Evolutionary conservation across 176 grass and related monocot genomes (phyloP), one percentile per base, ranked within the genome.

Genomic region (Paspalum notatum): DNA sequence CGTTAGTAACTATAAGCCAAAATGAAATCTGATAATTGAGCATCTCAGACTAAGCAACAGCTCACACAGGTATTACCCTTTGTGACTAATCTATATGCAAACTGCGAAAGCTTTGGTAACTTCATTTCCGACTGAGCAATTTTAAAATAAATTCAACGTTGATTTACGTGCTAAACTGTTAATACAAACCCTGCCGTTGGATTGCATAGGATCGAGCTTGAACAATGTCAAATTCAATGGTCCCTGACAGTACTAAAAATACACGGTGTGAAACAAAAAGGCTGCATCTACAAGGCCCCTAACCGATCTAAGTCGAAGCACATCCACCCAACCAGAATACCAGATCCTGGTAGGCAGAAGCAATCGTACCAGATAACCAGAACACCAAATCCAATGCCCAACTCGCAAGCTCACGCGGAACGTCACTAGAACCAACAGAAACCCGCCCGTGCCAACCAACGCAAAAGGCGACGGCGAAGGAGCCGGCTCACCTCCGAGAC

Each of bases 401-500:
- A 4, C n/a, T 16, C 12, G 57, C 18, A 54, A 49, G 39, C 72
- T 75, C 26, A 32, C 32, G 32, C 32, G 3, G 1, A 3, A 32
- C 32, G 32, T 32, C 32, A 46, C 27, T 58, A 63, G 65, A 52
- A 46, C 18, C 3, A 56, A 24, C 17, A 43, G 20, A 7, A 18
- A 17, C n/a, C 2, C 12, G 59, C 80, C 44, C n/a, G 5, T 72
- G 13, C 41, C 53, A 1, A 62, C 8, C 21, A 52, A 66, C 4
- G 11, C 18, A 37, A 32, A 37, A n/a, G n/a, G 24, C 3, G n/a
- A 37, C 15, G 54, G 58, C 18, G 9, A 0, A 24, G 11, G 7
- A 20, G 11, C 6, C 2, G 17, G 3, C 22, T 76, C 74, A 89
- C 90, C 54, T 89, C 85, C 4, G 85, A 53, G 17, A 82, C 74